These are phyloP conservation scores for Colletotrichum orbiculare DNA, from an alignment of 2,329 filamentous ascomycete species.

Conservation along the genomic window DNA sequence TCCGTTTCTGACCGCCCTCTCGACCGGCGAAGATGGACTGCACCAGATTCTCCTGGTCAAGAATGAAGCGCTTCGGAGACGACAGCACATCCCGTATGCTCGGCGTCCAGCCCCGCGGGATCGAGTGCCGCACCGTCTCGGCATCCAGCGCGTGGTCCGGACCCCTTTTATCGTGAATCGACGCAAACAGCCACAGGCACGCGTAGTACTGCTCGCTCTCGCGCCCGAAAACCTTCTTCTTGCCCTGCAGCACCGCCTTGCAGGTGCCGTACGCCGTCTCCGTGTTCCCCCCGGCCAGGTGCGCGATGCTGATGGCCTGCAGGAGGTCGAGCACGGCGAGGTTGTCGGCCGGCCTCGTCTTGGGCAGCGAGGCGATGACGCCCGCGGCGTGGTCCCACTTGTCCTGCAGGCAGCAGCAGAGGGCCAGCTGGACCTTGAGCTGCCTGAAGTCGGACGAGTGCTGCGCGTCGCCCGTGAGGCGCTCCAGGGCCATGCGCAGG, in stretches of 20 bases:
- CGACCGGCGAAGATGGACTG: not conserved
- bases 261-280: not conserved
- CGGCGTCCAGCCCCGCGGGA: constrained; percentile 4
- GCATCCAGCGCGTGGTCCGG: not conserved
- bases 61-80: constrained; percentile 2
- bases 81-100: not conserved
- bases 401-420: constrained; percentile 18
- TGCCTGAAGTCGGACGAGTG: constrained; percentile 3
- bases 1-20: not conserved
- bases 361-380: constrained; percentile 1
- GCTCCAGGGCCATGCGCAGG: constrained; percentile 12
- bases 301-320: constrained; percentile 6
- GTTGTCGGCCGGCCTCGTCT: not conserved
- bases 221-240: constrained; percentile 3
- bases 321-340: constrained; percentile 6
- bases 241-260: not conserved
- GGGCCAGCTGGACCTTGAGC: constrained; percentile 10
- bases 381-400: constrained; percentile 12
- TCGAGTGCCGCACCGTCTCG: constrained; percentile 1
- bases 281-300: not conserved
- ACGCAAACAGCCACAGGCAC: constrained; percentile 8
- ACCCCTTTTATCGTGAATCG: constrained; percentile 10
- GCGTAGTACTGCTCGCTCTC: constrained; percentile 1
- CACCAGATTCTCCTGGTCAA: not conserved
- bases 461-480: not conserved